A percentile compares a stretch with the other conserved stretches of the same genome.
These are phyloP conservation scores for Mycena rebaudengoi DNA, from an alignment of 768 basidiomycete species.

Conservation along the genomic window DNA sequence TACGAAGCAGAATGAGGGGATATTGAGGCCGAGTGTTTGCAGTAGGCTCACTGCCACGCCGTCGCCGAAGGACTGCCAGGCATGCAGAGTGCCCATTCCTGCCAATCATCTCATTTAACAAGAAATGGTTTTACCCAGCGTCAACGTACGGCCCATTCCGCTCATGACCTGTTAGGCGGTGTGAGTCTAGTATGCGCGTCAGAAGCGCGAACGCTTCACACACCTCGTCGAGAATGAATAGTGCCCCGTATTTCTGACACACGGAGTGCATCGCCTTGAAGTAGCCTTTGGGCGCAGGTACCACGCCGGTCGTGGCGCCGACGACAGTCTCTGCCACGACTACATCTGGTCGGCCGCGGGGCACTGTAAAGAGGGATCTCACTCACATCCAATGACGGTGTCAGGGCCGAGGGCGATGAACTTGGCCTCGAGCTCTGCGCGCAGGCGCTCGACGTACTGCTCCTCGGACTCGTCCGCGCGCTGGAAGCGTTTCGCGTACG, in stretches of 20 bases:
- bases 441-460: conserved; percentile 80
- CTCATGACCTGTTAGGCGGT: conserved; percentile 69
- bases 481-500: conserved; percentile 85
- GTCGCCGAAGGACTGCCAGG: conserved; percentile 87
- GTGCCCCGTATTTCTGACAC: conserved; percentile 76
- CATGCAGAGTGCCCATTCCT: conserved; percentile 91
- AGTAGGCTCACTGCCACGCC: conserved; percentile 54
- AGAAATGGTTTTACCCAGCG: no score
- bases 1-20: conserved; percentile 31
- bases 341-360: conserved; percentile 32
- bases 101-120: no score
- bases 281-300: conserved; percentile 84
- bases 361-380: conserved; percentile 17
- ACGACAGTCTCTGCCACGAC: conserved; percentile 90
- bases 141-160: conserved; percentile 83
- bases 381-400: conserved; percentile 83
- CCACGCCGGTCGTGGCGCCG: conserved; percentile 82
- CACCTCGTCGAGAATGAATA: conserved; percentile 89
- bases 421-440: conserved; percentile 85
- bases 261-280: conserved; percentile 87
- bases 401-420: conserved; percentile 84
- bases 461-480: conserved; percentile 74
- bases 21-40: not conserved
- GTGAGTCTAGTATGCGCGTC: not conserved
- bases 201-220: conserved; percentile 12